Evolutionary conservation across 495 filamentous ascomycete species (phyloP).

Genomic region (Podospora conica): DNA sequence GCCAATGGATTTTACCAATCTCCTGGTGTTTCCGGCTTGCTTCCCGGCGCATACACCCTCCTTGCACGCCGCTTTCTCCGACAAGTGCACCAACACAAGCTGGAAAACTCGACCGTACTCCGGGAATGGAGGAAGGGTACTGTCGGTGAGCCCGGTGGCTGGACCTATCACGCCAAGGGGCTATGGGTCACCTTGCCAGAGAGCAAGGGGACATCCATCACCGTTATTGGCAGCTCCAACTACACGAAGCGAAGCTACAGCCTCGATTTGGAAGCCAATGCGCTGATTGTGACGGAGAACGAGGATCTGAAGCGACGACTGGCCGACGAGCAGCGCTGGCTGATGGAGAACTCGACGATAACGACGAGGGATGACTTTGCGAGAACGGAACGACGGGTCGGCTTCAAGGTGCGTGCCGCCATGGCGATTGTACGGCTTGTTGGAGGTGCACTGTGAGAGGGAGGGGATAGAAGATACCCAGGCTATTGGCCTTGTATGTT

Average conservation of each 20-base stretch:
- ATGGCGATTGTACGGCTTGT: constrained; percentile 82
- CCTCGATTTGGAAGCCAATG: constrained; percentile 83
- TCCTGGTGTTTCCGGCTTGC: constrained; percentile 76
- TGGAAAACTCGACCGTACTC: constrained; percentile 57
- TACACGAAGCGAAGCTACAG: constrained; percentile 92
- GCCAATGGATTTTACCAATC: constrained; percentile 96
- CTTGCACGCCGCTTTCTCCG: constrained; percentile 77
- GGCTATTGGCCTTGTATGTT: background rate
- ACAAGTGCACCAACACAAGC: constrained; percentile 54
- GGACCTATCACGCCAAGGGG: constrained; percentile 98
- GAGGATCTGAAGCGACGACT: constrained; percentile 63
- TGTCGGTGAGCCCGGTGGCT: constrained; percentile 71
- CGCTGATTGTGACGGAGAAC: constrained; percentile 76
- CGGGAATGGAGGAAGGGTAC: constrained; percentile 86
- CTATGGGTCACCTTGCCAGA: constrained; percentile 78
- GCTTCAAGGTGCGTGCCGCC: constrained; percentile 75
- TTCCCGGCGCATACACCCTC: constrained; percentile 87
- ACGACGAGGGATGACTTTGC: constrained; percentile 71
- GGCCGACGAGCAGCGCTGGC: constrained; percentile 68
- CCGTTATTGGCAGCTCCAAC: constrained; percentile 84
- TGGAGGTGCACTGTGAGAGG: constrained; percentile 57
- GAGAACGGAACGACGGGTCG: constrained; percentile 72
- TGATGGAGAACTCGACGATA: constrained; percentile 62
- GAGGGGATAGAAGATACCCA: background rate
- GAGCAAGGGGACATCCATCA: constrained; percentile 60